Percentiles rank a stretch among this genome's conserved stretches.
Evolutionary conservation across 805 yeast species (phyloP).

Genomic region (Candida schatavii): DNA sequence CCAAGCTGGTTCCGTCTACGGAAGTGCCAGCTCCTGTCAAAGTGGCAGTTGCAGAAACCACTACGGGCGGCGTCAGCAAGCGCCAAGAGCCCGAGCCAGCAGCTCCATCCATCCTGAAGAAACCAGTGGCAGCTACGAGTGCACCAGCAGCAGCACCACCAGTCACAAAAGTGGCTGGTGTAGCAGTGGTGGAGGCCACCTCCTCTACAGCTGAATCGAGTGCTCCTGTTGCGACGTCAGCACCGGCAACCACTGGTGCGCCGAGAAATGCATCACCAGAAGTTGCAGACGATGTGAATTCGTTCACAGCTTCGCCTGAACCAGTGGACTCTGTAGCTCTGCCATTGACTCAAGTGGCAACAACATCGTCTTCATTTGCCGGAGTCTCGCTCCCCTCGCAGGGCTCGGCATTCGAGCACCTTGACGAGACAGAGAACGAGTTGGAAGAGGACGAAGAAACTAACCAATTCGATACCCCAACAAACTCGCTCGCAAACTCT

Average conservation of each 20-base stretch:
- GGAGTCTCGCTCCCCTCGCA: conserved; percentile 31
- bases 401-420: conserved; percentile 14
- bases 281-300: conserved; percentile 5
- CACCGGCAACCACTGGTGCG: conserved; percentile 4
- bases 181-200: conserved; percentile 3
- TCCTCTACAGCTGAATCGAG: not conserved
- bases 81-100: not conserved
- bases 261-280: conserved; percentile 2
- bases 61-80: not conserved
- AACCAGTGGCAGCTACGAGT: not conserved
- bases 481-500: conserved; percentile 18
- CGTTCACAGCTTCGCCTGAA: conserved; percentile 1
- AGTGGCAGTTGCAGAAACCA: not conserved
- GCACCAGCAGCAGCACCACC: conserved; percentile 9
- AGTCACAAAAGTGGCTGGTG: conserved; percentile 5
- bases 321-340: conserved; percentile 3
- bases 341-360: conserved; percentile 22
- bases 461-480: conserved; percentile 22
- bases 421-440: conserved; percentile 7
- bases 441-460: conserved; percentile 12
- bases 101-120: not conserved
- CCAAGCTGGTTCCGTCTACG: not conserved
- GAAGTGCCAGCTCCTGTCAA: not conserved
- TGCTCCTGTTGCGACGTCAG: not conserved
- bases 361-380: conserved; percentile 35